These are phyloP conservation scores for Globisporangium polare DNA, from an alignment of 352 stramenopile species.

Conservation along the genomic window DNA sequence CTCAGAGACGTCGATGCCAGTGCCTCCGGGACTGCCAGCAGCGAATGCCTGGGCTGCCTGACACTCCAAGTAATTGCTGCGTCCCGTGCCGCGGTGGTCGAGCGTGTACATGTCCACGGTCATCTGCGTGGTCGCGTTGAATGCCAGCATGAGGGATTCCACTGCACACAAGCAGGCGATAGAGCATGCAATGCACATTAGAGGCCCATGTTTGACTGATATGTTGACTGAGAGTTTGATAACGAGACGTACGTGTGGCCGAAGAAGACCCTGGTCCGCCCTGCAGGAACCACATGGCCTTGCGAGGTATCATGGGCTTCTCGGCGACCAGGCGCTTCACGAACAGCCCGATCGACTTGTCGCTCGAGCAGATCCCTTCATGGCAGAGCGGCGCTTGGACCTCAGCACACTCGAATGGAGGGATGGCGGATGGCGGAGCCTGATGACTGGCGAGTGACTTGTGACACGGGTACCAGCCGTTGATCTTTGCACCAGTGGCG, in stretches of 20 bases:
- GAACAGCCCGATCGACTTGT: slow-evolving; percentile 46
- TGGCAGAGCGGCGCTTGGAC: slow-evolving; percentile 66
- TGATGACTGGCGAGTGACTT: no score
- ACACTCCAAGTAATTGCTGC: slow-evolving; percentile 7
- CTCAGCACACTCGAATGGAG: slow-evolving; percentile 41
- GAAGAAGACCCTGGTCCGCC: slow-evolving; percentile 16
- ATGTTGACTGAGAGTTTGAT: no score
- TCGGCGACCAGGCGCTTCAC: slow-evolving; percentile 24
- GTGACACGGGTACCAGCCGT: no score
- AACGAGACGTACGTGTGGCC: neutral
- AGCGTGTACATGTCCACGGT: slow-evolving; percentile 14
- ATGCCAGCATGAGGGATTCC: slow-evolving; percentile 4
- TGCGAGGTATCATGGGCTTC: neutral
- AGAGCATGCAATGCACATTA: no score
- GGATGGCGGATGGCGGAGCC: neutral
- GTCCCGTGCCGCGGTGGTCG: slow-evolving; percentile 13
- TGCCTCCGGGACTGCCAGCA: neutral
- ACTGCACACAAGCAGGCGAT: slow-evolving; percentile 5
- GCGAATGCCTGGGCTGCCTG: slow-evolving; percentile 5
- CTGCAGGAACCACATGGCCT: slow-evolving; percentile 19
- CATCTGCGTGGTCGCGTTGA: neutral
- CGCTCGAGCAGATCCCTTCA: slow-evolving; percentile 47
- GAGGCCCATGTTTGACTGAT: no score
- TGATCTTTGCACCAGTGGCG: no score
- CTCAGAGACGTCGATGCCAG: neutral